Conservation (phyloP, 768 basidiomycete genomes). For the Suillus luteus region DNA sequence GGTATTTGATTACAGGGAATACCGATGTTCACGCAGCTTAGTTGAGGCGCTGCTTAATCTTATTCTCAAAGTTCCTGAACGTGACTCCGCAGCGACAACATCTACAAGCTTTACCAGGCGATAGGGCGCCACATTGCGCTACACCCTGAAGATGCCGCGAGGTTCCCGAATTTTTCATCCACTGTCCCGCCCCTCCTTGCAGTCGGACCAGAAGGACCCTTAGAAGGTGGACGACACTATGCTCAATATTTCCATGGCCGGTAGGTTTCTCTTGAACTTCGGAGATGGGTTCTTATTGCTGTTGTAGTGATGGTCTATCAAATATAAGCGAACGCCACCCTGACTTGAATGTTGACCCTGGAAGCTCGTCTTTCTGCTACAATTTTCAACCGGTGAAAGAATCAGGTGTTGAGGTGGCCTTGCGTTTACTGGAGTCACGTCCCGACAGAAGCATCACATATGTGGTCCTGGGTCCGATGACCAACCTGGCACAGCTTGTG, state of each 20-base stretch:
- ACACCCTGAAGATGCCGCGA: conserved; percentile 51
- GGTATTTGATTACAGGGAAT: conserved; percentile 53
- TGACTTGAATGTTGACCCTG: conserved; percentile 46
- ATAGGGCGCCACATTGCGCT: conserved; percentile 58
- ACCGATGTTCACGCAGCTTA: conserved; percentile 62
- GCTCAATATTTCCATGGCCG: conserved; percentile 88
- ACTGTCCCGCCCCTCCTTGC: conserved; percentile 60
- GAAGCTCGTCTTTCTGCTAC: conserved; percentile 33
- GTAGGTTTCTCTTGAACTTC: conserved; percentile 37
- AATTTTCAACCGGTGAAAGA: conserved; percentile 49
- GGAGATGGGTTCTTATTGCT: conserved; percentile 5
- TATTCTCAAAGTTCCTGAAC: neutral
- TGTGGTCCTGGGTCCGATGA: conserved; percentile 74
- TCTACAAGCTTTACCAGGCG: conserved; percentile 74
- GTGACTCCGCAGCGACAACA: conserved; percentile 55
- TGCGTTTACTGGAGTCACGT: conserved; percentile 53
- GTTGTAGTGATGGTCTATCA: conserved; percentile 66
- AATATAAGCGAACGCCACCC: conserved; percentile 64
- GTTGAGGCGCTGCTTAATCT: conserved; percentile 42
- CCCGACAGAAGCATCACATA: conserved; percentile 65
- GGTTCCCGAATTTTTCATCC: conserved; percentile 65
- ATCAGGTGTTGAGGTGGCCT: conserved; percentile 54
- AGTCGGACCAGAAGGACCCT: conserved; percentile 63
- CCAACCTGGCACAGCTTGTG: conserved; percentile 74
- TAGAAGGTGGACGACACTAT: conserved; percentile 69